Evolutionary conservation across 2,329 filamentous ascomycete genomes (phyloP).

Genomic region (Clarireedia sp.): DNA sequence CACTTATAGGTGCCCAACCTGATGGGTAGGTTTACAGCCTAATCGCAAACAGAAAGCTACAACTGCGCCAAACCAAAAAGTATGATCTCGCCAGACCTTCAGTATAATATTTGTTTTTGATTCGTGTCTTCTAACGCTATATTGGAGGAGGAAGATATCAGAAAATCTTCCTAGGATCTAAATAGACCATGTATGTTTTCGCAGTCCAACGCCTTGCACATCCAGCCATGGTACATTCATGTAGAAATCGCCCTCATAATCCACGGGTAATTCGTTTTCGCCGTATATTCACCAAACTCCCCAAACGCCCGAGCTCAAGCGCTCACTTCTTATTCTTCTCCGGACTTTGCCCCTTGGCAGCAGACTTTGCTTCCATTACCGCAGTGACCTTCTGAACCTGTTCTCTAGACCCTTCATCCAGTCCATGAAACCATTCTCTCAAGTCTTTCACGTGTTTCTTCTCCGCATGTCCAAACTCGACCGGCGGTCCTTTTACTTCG

Average conservation of each 20-base stretch:
- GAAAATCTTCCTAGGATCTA: no score
- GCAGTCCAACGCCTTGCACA: not conserved
- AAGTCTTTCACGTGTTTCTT: conserved; percentile 41
- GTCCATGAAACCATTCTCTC: conserved; percentile 36
- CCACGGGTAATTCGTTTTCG: not conserved
- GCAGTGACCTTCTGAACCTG: not conserved
- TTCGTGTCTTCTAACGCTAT: no score
- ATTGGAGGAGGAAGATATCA: no score
- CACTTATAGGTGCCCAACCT: no score
- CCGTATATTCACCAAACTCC: not conserved
- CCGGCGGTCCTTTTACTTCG: conserved; percentile 50
- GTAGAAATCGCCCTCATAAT: not conserved
- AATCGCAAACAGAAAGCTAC: no score
- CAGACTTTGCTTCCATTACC: not conserved
- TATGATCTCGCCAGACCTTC: no score
- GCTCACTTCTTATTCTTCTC: conserved; percentile 6
- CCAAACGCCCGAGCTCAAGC: not conserved
- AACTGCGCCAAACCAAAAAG: no score
- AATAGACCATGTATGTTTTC: no score
- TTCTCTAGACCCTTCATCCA: conserved; percentile 32
- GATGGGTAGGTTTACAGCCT: no score
- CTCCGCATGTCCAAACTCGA: conserved; percentile 47
- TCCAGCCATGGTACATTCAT: not conserved
- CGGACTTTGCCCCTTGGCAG: not conserved
- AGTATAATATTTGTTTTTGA: no score